Base-by-base conservation (phyloP, 768 basidiomycete species). In the Pulveroboletus ravenelii region DNA sequence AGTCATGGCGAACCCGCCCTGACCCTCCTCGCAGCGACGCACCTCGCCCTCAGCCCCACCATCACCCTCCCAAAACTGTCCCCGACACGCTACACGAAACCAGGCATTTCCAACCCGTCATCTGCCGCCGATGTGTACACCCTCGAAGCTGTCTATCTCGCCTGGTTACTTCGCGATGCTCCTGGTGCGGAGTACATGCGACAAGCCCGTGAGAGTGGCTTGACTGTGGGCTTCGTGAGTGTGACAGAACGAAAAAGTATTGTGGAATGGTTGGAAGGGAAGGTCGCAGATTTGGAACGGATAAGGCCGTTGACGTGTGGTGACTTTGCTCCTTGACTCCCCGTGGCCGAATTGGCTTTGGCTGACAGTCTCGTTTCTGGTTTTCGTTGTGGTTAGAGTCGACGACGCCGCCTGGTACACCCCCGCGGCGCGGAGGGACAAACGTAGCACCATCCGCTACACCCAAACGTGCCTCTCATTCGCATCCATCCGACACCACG, bases 141-240 rank as follows among this genome's bases (percentile, higher is more conserved):
- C 20, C 20, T 23, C 20, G 20, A 23, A 23, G 20, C 20, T 4
- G 20, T 23, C 20, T 23, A 23, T 23, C 20, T 23, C 20, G 20
- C 20, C 4, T 23, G 20, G 20, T 4, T 23, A 23, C 20, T 23
- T 23, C 20, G 20, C 41, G 88, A 90, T 63, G 80, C 81, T 0
- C 74, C 81, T 0, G 81, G 83, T 29, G 88, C 86, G 14, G 91
- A 94, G 56, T 98, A 98, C 70, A 83, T 95, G 81, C 87, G 85
- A 63, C 84, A 88, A 59, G 85, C 86, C 2, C 75, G 89, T 48
- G 87, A 88, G 61, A 77, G 77, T 38, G 87, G 89, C 1, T 70
- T 93, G 29, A 74, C 80, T 2, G 78, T 82, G 35, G 85, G 86
- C 0, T 80, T 92, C 64, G 90, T 97, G 35, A 84, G 87, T 57